Base-by-base conservation (phyloP, 495 filamentous ascomycete species). In the Sordaria brevicollis region DNA sequence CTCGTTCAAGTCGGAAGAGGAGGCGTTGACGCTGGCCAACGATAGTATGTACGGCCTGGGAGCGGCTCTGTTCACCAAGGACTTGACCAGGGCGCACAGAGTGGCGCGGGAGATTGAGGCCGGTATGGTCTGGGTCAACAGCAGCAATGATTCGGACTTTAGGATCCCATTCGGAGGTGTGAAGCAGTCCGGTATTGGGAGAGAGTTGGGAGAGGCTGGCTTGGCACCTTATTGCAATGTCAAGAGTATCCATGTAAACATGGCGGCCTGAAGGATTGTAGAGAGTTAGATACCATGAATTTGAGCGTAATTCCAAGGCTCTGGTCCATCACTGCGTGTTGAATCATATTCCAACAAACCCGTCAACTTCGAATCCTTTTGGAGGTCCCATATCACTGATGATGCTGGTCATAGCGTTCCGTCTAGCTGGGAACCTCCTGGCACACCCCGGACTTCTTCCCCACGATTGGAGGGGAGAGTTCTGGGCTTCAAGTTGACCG, bases 41-140 rank as follows among this genome's bases (percentile, higher is more conserved):
- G 89, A 93, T 79, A 93, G 91, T 5, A 93, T 89, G 0, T 98
- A 97, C 76, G 94, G 94, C 10, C 86, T 98, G 3, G 94, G 93
- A 31, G 89, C 89, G 34, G 92, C 94, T 0, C 75, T 98, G 0
- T 97, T 97, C 78, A 97, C 92, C 13, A 83, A 87, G 76, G 88
- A 97, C 75, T 86, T 97, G 71, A 87, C 87, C 74, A 88, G 87
- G 73, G 93, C 90, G 19, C 94, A 97, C 83, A 86, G 92, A 21
- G 88, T 97, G 1, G 94, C 94, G 8, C 83, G 88, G 67, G 88
- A 89, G 65, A 92, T 98, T 71, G 92, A 97, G 79, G 89, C 93
- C 3, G 94, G 94, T 62, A 97, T 96, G 93, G 94, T 97, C 39
- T 98, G 94, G 94, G 90, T 98, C 79, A 97, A 97, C 82, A 92